These are phyloP conservation scores for Xylaria sp. DNA, from an alignment of 2,329 filamentous ascomycete species.

Conservation along the genomic window DNA sequence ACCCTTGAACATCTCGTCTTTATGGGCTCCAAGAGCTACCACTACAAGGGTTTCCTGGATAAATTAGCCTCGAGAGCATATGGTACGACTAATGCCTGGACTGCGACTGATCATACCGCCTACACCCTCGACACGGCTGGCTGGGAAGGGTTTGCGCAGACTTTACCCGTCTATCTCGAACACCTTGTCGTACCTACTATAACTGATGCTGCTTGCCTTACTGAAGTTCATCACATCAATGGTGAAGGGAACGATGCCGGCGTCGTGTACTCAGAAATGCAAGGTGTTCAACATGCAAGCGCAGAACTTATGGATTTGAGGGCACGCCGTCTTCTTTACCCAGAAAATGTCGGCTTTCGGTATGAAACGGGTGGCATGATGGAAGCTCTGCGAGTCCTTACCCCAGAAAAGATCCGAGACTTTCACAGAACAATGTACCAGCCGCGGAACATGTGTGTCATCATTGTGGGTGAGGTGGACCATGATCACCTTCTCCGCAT, in stretches of 20 bases:
- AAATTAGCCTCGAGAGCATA: constrained; percentile 93
- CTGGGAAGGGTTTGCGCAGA: constrained; percentile 95
- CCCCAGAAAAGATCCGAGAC: constrained; percentile 85
- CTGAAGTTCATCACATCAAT: constrained; percentile 95
- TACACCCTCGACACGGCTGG: constrained; percentile 95
- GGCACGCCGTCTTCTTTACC: constrained; percentile 80
- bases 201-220: constrained; percentile 90
- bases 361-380: constrained; percentile 99
- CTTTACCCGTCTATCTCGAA: constrained; percentile 92
- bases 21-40: constrained; percentile 91
- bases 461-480: constrained; percentile 90
- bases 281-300: constrained; percentile 85
- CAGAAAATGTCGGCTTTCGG: constrained; percentile 86
- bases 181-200: constrained; percentile 90
- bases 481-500: constrained; percentile 79
- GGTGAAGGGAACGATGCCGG: constrained; percentile 93
- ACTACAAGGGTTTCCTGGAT: constrained; percentile 92
- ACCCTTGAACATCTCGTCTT: constrained; percentile 83
- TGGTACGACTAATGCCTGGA: constrained; percentile 95
- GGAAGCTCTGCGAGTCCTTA: constrained; percentile 83
- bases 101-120: constrained; percentile 91
- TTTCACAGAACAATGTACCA: constrained; percentile 99
- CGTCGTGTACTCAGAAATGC: constrained; percentile 99
- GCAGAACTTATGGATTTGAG: constrained; percentile 85
- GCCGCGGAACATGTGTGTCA: constrained; percentile 88